phyloP scores from a whole-genome alignment of 208 protist species.

The Leishmania tarentolae region DNA sequence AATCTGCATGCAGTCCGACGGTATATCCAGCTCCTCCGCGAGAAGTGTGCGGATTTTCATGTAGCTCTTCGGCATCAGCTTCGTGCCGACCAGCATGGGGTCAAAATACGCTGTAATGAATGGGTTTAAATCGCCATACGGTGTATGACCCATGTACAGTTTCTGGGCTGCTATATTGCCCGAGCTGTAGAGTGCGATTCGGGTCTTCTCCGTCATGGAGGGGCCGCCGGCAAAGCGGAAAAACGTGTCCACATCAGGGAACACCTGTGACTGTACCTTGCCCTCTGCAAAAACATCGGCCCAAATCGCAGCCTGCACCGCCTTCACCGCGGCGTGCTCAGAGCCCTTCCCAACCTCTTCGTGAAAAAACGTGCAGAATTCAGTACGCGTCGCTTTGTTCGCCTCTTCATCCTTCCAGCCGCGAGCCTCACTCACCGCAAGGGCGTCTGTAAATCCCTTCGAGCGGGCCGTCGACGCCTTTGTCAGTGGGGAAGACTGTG shows the following conservation, averaged over 20 bases:
- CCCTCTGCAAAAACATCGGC: slow-evolving; percentile 18
- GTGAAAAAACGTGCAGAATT: slow-evolving; percentile 35
- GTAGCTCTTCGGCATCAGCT: slow-evolving; percentile 70
- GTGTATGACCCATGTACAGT: slow-evolving; percentile 68
- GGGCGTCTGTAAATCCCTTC: slow-evolving; percentile 5
- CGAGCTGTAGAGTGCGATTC: slow-evolving; percentile 85
- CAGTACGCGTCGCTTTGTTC: slow-evolving; percentile 19
- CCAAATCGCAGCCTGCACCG: slow-evolving; percentile 77
- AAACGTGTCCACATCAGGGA: slow-evolving; percentile 42
- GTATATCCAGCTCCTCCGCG: slow-evolving; percentile 18
- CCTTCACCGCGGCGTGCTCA: slow-evolving; percentile 55
- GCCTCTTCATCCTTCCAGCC: slow-evolving; percentile 13
- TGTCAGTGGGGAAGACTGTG: slow-evolving; percentile 4
- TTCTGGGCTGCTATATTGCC: slow-evolving; percentile 72
- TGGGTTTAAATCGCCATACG: slow-evolving; percentile 66
- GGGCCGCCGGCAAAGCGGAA: slow-evolving; percentile 22
- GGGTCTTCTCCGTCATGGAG: not conserved
- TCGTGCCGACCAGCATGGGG: slow-evolving; percentile 62
- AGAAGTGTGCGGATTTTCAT: slow-evolving; percentile 51
- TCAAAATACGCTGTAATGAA: slow-evolving; percentile 85
- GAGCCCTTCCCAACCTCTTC: slow-evolving; percentile 20
- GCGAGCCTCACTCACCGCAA: not conserved
- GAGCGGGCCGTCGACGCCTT: slow-evolving; percentile 1
- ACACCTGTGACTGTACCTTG: slow-evolving; percentile 29
- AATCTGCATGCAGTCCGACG: slow-evolving; percentile 37